phyloP scores from a whole-genome alignment of 139 green algal species.

The Trebouxia sp. region DNA sequence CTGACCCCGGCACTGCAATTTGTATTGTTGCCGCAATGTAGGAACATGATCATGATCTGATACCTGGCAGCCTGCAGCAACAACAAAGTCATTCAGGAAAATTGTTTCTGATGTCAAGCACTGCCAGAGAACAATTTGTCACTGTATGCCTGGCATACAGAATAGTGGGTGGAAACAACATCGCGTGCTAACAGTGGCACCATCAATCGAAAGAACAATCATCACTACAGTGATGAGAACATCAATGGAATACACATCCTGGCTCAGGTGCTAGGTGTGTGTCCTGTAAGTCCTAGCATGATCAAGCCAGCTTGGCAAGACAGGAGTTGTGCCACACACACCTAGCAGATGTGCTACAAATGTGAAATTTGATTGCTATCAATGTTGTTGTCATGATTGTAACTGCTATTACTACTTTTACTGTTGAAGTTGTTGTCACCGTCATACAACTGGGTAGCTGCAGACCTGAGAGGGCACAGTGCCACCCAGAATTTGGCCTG shows the following conservation, averaged over 20 bases:
- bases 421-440: not conserved
- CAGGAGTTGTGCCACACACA: too few relatives aligned
- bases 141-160: too few relatives aligned
- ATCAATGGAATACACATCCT: too few relatives aligned
- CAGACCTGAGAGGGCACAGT: constrained; percentile 59
- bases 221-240: too few relatives aligned
- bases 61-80: constrained; percentile 31
- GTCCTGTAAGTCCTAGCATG: not conserved
- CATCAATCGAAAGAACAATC: too few relatives aligned
- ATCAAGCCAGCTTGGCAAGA: not conserved
- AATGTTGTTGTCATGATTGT: not conserved
- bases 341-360: too few relatives aligned
- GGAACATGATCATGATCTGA: constrained; percentile 68
- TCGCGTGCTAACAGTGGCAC: too few relatives aligned
- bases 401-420: not conserved
- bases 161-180: too few relatives aligned
- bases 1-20: not conserved
- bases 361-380: not conserved
- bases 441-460: too few relatives aligned
- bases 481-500: constrained; percentile 81
- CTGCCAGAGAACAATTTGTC: too few relatives aligned
- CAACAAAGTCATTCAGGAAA: not conserved
- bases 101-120: not conserved
- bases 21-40: constrained; percentile 42
- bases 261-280: not conserved